phyloP scores from a whole-genome alignment of 345 rosid genomes.

The Chamaenerion angustifolium region DNA sequence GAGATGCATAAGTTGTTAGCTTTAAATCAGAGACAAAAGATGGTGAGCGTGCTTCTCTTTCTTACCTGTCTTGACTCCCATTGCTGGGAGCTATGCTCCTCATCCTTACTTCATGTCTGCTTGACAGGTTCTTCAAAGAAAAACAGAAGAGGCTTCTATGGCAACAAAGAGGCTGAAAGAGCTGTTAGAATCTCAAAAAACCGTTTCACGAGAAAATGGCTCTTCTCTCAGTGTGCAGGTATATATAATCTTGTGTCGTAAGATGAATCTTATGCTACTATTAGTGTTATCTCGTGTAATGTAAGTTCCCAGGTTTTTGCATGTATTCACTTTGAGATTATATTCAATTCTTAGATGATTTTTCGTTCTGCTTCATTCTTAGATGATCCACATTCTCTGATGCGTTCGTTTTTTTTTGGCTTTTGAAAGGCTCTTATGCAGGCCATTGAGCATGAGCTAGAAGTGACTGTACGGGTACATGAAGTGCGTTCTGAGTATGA shows the following conservation, averaged over 20 bases:
- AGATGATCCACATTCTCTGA: too few relatives aligned
- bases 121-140: slow-evolving; percentile 86
- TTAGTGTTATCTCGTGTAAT: too few relatives aligned
- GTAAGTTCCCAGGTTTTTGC: too few relatives aligned
- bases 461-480: slow-evolving; percentile 75
- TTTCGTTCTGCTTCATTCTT: too few relatives aligned
- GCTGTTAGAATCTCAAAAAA: slow-evolving; percentile 72
- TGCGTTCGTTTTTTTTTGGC: not conserved
- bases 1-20: slow-evolving; percentile 97
- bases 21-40: slow-evolving; percentile 88
- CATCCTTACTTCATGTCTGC: slow-evolving; percentile 1
- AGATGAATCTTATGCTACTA: too few relatives aligned
- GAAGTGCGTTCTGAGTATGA: slow-evolving; percentile 92
- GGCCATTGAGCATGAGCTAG: slow-evolving; percentile 91
- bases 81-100: not conserved
- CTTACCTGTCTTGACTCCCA: slow-evolving; percentile 4
- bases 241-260: slow-evolving; percentile 1
- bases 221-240: slow-evolving; percentile 81
- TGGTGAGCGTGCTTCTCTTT: slow-evolving; percentile 32
- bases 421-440: slow-evolving; percentile 61
- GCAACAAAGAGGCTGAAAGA: slow-evolving; percentile 95
- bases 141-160: slow-evolving; percentile 93
- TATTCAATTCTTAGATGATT: too few relatives aligned
- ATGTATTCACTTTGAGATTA: too few relatives aligned
- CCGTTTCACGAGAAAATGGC: slow-evolving; percentile 53